Percentiles rank a stretch among this genome's conserved stretches.
These are phyloP conservation scores for Sarcodon aspratus DNA, from an alignment of 768 basidiomycete genomes.

Conservation along the genomic window DNA sequence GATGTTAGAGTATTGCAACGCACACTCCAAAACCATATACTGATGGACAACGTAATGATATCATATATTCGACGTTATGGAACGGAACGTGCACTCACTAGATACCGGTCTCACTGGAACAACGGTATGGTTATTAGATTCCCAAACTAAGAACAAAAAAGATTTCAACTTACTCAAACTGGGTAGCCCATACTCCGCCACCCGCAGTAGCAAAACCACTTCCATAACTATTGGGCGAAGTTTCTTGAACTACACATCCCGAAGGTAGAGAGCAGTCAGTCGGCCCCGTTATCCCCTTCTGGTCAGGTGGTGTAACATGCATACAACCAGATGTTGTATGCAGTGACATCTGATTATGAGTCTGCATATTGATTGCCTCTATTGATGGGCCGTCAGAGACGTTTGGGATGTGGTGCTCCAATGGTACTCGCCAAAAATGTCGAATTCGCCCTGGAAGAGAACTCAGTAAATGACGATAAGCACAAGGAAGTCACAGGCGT, in stretches of 20 bases:
- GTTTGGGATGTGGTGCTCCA: neutral
- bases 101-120: conserved; percentile 26
- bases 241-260: conserved; percentile 25
- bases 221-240: conserved; percentile 27
- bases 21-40: conserved; percentile 41
- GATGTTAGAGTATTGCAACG: conserved; percentile 5
- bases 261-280: conserved; percentile 21
- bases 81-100: conserved; percentile 20
- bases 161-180: conserved; percentile 33
- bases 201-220: conserved; percentile 33
- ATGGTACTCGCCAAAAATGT: conserved; percentile 5
- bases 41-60: conserved; percentile 5
- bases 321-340: conserved; percentile 33
- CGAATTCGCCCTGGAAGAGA: conserved; percentile 22
- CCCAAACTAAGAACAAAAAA: no score
- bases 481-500: conserved; percentile 18
- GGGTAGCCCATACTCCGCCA: conserved; percentile 61
- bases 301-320: conserved; percentile 16
- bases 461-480: conserved; percentile 30
- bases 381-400: neutral
- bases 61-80: conserved; percentile 1
- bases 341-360: conserved; percentile 44
- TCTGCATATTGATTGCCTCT: conserved; percentile 44
- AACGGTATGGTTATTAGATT: no score
- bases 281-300: conserved; percentile 20